Conservation (phyloP, 257 asterid species). For the Gardenia jasminoides region DNA sequence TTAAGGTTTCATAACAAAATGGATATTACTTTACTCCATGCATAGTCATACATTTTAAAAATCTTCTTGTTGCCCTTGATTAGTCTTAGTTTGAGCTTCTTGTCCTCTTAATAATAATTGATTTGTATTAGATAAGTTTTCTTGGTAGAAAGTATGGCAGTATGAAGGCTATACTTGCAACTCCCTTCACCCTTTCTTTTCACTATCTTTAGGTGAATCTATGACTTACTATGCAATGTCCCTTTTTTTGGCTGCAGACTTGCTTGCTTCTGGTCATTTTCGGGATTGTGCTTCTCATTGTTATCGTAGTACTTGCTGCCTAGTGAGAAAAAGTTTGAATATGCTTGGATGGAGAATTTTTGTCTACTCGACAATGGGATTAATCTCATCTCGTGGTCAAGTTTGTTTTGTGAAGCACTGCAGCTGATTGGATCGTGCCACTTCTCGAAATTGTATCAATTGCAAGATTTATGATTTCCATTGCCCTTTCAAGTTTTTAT, state of each 20-base stretch:
- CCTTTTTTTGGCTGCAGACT: conserved; percentile 42
- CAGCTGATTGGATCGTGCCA: background rate
- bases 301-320: conserved; percentile 67
- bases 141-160: background rate
- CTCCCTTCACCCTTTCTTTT: too few relatives aligned
- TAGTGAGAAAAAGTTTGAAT: conserved; percentile 20
- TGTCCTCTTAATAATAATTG: background rate
- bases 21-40: too few relatives aligned
- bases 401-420: background rate
- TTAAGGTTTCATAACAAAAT: background rate
- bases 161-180: background rate
- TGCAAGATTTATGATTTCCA: background rate
- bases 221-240: background rate
- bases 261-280: conserved; percentile 86
- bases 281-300: conserved; percentile 71
- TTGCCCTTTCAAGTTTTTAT: background rate
- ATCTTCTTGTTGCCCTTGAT: background rate
- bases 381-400: background rate
- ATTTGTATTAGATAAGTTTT: background rate
- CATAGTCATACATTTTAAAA: background rate
- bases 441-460: background rate
- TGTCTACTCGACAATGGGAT: background rate
- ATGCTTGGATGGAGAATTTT: background rate
- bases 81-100: background rate
- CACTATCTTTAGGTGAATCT: background rate